Evolutionary conservation across 2,329 filamentous ascomycete species (phyloP).

Genomic region (Aschersonia sp.): DNA sequence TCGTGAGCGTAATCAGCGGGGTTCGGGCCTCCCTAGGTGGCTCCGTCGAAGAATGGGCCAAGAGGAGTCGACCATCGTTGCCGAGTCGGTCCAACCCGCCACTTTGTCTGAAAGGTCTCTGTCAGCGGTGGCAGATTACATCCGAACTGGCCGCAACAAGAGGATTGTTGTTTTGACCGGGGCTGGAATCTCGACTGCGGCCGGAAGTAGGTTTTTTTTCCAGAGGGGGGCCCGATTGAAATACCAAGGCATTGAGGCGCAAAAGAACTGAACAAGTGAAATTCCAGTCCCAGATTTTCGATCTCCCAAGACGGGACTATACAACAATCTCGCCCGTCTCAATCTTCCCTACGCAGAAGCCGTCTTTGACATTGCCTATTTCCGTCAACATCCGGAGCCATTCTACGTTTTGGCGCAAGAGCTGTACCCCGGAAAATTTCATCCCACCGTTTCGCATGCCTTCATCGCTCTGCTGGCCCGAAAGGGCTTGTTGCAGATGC

Average conservation of each 20-base stretch:
- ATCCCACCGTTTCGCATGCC: conserved; percentile 77
- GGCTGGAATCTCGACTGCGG: conserved; percentile 71
- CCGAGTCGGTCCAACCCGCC: conserved; percentile 46
- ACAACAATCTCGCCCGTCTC: conserved; percentile 76
- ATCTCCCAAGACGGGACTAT: conserved; percentile 83
- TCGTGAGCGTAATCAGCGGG: conserved; percentile 19
- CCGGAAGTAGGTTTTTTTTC: conserved; percentile 33
- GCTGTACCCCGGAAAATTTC: conserved; percentile 78
- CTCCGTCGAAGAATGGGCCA: conserved; percentile 61
- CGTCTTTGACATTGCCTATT: conserved; percentile 87
- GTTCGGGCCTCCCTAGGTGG: conserved; percentile 17
- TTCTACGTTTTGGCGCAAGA: conserved; percentile 91
- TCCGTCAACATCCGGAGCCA: conserved; percentile 66
- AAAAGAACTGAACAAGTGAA: too few relatives aligned
- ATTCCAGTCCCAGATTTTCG: conserved; percentile 75
- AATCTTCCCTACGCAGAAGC: conserved; percentile 82
- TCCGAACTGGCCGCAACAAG: conserved; percentile 52
- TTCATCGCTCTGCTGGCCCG: conserved; percentile 73
- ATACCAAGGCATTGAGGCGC: too few relatives aligned
- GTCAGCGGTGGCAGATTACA: conserved; percentile 63
- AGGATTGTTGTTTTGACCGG: conserved; percentile 81
- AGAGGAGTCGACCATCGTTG: conserved; percentile 53
- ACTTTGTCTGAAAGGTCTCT: conserved; percentile 57
- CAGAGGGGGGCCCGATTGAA: background rate
- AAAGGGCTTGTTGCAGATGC: conserved; percentile 65